A percentile compares a stretch with the other conserved stretches of the same genome.
phyloP scores from a whole-genome alignment of 345 rosid species.

The Durio zibethinus region DNA sequence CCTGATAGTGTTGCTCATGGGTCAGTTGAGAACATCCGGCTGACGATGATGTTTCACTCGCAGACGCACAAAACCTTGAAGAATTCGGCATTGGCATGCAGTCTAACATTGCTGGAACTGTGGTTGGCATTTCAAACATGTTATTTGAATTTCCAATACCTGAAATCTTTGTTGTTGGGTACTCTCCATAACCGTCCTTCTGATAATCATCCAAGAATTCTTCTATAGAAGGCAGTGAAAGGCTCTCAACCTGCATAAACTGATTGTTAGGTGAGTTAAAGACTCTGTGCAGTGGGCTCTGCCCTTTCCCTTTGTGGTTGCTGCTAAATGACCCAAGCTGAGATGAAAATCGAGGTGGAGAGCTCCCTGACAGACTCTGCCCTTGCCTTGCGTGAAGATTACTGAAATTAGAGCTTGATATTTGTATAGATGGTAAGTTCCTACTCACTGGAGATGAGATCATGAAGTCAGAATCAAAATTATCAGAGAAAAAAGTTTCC shows the following conservation, averaged over 20 bases:
- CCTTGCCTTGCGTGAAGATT: conserved; percentile 36
- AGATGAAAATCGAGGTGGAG: conserved; percentile 41
- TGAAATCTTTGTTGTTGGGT: conserved; percentile 25
- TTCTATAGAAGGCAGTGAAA: conserved; percentile 45
- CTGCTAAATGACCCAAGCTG: conserved; percentile 32
- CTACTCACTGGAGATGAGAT: conserved; percentile 55
- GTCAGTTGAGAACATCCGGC: conserved; percentile 27
- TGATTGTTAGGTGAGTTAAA: conserved; percentile 45
- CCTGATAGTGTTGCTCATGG: conserved; percentile 34
- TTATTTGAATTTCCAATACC: conserved; percentile 13
- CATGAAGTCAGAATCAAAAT: conserved; percentile 60
- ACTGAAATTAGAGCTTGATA: conserved; percentile 19
- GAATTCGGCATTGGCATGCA: conserved; percentile 28
- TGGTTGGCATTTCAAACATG: conserved; percentile 24
- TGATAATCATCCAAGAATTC: conserved; percentile 53
- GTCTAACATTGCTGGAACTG: conserved; percentile 29
- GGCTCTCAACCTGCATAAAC: conserved; percentile 48
- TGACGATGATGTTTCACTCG: conserved; percentile 19
- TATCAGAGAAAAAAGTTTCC: conserved; percentile 58
- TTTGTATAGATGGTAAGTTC: conserved; percentile 37
- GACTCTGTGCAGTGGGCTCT: conserved; percentile 42
- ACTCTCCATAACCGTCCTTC: conserved; percentile 31
- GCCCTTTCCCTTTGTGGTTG: conserved; percentile 32
- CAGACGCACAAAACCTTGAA: conserved; percentile 26
- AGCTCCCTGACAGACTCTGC: conserved; percentile 35